Evolutionary conservation across 176 grass and related monocot genomes (phyloP).

Genomic region (Typha latifolia): DNA sequence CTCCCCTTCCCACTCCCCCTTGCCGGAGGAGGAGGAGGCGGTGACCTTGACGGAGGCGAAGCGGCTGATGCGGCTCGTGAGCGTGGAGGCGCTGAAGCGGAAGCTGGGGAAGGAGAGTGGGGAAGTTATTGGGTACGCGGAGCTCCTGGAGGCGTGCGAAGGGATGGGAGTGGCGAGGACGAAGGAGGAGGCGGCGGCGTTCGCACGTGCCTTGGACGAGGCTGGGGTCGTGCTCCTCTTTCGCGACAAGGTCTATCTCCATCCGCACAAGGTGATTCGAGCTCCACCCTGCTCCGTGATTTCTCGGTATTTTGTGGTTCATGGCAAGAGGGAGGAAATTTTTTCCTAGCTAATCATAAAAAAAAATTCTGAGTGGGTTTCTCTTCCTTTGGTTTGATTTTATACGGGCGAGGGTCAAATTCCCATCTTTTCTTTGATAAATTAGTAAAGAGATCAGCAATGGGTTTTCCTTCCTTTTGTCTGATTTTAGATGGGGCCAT

Average conservation of each 20-base stretch:
- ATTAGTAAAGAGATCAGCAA: neutral
- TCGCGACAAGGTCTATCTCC: conserved; percentile 91
- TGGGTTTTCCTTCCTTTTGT: neutral
- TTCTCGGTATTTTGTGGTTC: neutral
- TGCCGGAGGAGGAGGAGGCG: conserved; percentile 16
- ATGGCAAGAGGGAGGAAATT: no score
- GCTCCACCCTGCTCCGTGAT: neutral
- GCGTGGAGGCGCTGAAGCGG: conserved; percentile 74
- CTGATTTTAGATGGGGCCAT: neutral
- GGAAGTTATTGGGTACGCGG: conserved; percentile 64
- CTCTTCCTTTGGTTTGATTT: neutral
- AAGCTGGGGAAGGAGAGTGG: conserved; percentile 43
- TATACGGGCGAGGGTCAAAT: neutral
- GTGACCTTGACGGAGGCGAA: conserved; percentile 63
- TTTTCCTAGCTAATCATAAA: no score
- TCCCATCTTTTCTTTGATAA: neutral
- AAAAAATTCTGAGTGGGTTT: neutral
- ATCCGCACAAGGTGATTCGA: conserved; percentile 67
- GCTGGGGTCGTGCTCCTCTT: conserved; percentile 86
- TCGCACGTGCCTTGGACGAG: conserved; percentile 74
- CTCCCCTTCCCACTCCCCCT: conserved; percentile 25
- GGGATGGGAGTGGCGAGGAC: conserved; percentile 59
- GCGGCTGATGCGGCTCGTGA: conserved; percentile 71
- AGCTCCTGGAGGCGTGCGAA: conserved; percentile 69
- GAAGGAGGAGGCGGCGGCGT: conserved; percentile 53